These are phyloP conservation scores for Selenicereus undatus DNA, from an alignment of 148 eudicot genomes.

Conservation along the genomic window DNA sequence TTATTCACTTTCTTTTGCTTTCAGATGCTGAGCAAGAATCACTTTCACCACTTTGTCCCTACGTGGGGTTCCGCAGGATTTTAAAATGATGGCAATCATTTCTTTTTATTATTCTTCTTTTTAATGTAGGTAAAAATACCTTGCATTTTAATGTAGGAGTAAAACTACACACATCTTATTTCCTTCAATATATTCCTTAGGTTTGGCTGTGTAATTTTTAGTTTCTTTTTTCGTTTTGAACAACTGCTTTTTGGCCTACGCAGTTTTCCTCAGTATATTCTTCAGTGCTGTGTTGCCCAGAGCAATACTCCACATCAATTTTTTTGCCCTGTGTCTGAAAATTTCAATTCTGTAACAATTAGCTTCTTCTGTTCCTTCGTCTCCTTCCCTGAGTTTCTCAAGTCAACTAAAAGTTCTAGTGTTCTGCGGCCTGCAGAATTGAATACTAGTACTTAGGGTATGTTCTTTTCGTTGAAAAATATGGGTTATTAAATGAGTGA, in stretches of 20 bases:
- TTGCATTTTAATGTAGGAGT: too few relatives aligned
- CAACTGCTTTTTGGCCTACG: not conserved
- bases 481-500: too few relatives aligned
- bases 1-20: constrained; percentile 1
- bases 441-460: too few relatives aligned
- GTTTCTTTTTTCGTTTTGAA: too few relatives aligned
- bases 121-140: not conserved
- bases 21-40: constrained; percentile 17
- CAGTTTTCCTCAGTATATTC: not conserved
- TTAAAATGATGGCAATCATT: not conserved
- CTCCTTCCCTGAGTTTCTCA: too few relatives aligned
- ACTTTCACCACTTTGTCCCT: not conserved
- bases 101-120: not conserved
- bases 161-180: too few relatives aligned
- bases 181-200: too few relatives aligned
- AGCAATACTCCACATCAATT: not conserved
- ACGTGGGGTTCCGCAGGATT: not conserved
- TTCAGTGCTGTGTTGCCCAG: not conserved
- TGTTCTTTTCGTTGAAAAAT: too few relatives aligned
- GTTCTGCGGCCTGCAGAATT: too few relatives aligned
- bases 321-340: not conserved
- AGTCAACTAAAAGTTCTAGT: too few relatives aligned
- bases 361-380: not conserved
- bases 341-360: not conserved
- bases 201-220: too few relatives aligned